Evolutionary conservation across 768 basidiomycete genomes (phyloP), one percentile per base, ranked within the genome.

Genomic region (Lentinula boryana): DNA sequence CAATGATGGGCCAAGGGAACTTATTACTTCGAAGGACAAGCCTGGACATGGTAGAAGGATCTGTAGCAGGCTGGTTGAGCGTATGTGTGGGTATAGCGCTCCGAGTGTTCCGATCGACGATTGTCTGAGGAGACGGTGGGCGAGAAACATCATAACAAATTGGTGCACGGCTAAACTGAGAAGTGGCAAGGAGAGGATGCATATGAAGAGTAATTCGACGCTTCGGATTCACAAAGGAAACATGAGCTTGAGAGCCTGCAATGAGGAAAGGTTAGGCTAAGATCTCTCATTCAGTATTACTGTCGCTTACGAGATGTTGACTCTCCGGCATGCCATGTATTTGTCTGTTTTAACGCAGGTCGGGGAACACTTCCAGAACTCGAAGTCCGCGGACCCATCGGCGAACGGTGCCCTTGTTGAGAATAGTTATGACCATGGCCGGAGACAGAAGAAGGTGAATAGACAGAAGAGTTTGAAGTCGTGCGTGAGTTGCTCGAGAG

Each of bases 121-220:
- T 76, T 18, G 82, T 83, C 38, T 78, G 78, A 15, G 82, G 75
- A 21, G 84, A 84, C 12, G 86, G 86, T 1, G 84, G 76, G 63
- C 76, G 83, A 1, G 72, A 74, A 18, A 84, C 70, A 66, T 88
- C 84, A 69, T 84, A 88, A 33, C 80, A 80, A 59, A 88, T 84
- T 33, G 86, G 85, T 2, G 86, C 83, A 60, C 75, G 78, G 62
- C 84, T 81, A 16, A 81, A 72, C 44, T 80, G 78, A 31, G 80
- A 81, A 55, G 79, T 76, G 3, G 85, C 83, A 53, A 88, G 77
- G 0, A 88, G 71, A 4, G 86, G 86, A 65, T 88, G 86, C 80
- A 88, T 84, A 66, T 84, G 79, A 27, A 84, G 67, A 43, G 78
- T 70, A 4, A 67, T 64, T 15, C 72, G 70, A 58, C 65, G 77